Evolutionary conservation across 2,329 filamentous ascomycete genomes (phyloP).

Genomic region (Basipetospora chlamydospora): DNA sequence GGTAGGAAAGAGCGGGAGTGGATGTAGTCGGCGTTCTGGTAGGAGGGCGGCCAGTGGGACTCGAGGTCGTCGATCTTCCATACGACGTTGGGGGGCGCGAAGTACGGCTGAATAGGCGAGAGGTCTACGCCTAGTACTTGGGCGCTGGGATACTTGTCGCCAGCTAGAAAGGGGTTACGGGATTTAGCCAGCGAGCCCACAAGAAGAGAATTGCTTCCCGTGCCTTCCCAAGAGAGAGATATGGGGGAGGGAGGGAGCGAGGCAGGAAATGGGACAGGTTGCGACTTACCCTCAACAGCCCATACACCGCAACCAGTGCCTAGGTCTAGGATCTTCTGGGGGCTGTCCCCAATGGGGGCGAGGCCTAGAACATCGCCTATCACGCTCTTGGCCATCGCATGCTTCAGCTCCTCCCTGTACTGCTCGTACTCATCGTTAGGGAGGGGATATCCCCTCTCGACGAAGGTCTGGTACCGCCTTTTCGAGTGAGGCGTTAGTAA

Average conservation of each 20-base stretch:
- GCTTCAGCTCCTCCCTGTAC: slow-evolving; percentile 32
- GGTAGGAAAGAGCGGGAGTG: slow-evolving; percentile 44
- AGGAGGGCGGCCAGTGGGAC: slow-evolving; percentile 20
- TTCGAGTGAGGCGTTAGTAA: background rate
- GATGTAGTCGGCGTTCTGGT: slow-evolving; percentile 39
- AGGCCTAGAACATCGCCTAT: slow-evolving; percentile 25
- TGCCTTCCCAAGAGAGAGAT: background rate
- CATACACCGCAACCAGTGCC: slow-evolving; percentile 50
- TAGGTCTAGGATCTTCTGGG: slow-evolving; percentile 39
- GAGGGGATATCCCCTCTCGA: slow-evolving; percentile 30
- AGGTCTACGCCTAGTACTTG: slow-evolving; percentile 37
- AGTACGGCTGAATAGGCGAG: slow-evolving; percentile 40
- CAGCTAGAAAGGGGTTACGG: background rate
- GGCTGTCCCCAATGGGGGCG: slow-evolving; percentile 27
- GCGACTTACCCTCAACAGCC: slow-evolving; percentile 21
- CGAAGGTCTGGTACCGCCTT: slow-evolving; percentile 30
- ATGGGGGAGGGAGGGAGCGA: slow-evolving; percentile 14
- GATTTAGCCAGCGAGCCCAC: no score
- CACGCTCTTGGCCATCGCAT: slow-evolving; percentile 32
- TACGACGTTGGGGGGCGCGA: slow-evolving; percentile 26
- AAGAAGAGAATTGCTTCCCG: background rate
- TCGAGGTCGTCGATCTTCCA: slow-evolving; percentile 22
- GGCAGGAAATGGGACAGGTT: no score
- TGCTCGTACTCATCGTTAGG: slow-evolving; percentile 39
- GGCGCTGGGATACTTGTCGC: slow-evolving; percentile 22